phyloP scores from a whole-genome alignment of 768 basidiomycete genomes.

The Royoungia palumana region DNA sequence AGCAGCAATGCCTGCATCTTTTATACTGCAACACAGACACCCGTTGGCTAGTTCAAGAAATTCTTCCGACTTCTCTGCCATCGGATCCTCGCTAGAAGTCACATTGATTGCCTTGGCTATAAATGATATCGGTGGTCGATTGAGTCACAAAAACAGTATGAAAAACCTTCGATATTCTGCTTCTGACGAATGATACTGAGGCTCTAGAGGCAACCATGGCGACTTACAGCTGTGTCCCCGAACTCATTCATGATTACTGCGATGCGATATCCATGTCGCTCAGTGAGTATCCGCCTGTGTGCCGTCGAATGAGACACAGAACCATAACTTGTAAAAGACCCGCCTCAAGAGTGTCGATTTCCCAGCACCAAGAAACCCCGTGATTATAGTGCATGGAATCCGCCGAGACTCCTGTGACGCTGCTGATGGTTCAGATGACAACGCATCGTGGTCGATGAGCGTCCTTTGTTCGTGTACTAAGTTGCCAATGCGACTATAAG shows the following conservation, averaged over 20 bases:
- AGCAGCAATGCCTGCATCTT: slow-evolving; percentile 88
- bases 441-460: slow-evolving; percentile 31
- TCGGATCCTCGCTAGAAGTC: slow-evolving; percentile 59
- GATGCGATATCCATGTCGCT: slow-evolving; percentile 91
- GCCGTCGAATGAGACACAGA: background rate
- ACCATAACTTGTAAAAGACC: background rate
- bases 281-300: slow-evolving; percentile 79
- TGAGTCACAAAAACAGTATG: background rate
- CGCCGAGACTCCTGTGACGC: slow-evolving; percentile 23
- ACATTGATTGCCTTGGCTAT: slow-evolving; percentile 86
- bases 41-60: slow-evolving; percentile 94
- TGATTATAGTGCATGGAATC: slow-evolving; percentile 91
- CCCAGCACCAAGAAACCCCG: slow-evolving; percentile 91
- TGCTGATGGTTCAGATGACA: background rate
- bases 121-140: background rate
- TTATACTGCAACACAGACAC: slow-evolving; percentile 97
- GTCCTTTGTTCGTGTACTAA: slow-evolving; percentile 19
- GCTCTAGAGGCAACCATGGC: slow-evolving; percentile 1
- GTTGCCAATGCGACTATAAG: background rate
- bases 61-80: slow-evolving; percentile 69
- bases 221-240: slow-evolving; percentile 84
- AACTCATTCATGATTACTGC: slow-evolving; percentile 99
- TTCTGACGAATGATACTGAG: slow-evolving; percentile 18
- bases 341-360: slow-evolving; percentile 90
- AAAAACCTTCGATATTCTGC: slow-evolving; percentile 88